phyloP scores from a whole-genome alignment of 106 monocot species.

The Iris macrosiphon region DNA sequence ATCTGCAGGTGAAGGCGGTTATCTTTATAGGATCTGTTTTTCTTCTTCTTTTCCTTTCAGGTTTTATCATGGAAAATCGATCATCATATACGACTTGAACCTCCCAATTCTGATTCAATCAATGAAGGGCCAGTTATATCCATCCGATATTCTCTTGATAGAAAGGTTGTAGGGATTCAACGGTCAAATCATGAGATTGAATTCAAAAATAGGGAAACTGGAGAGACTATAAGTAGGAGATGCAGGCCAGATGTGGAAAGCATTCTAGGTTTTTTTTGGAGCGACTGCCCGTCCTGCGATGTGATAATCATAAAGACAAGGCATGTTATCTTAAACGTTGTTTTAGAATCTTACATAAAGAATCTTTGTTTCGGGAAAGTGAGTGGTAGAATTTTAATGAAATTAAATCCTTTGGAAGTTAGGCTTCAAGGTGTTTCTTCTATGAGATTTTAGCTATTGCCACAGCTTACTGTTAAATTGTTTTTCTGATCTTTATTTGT shows the following conservation, averaged over 20 bases:
- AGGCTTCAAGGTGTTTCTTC: too few relatives aligned
- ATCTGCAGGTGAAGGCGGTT: too few relatives aligned
- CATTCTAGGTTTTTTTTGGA: slow-evolving; percentile 90
- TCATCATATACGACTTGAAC: slow-evolving; percentile 34
- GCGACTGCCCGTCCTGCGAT: slow-evolving; percentile 81
- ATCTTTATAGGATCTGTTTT: too few relatives aligned
- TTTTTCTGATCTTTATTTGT: too few relatives aligned
- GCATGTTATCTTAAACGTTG: slow-evolving; percentile 11
- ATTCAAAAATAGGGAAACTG: slow-evolving; percentile 76
- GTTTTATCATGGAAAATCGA: slow-evolving; percentile 81
- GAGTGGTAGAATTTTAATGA: too few relatives aligned
- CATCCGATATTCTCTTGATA: slow-evolving; percentile 73
- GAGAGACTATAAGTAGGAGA: slow-evolving; percentile 42
- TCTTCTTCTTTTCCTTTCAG: slow-evolving; percentile 38
- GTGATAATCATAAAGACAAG: slow-evolving; percentile 74
- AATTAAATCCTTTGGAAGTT: too few relatives aligned
- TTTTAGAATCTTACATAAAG: too few relatives aligned
- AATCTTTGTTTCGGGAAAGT: too few relatives aligned
- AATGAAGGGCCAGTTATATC: slow-evolving; percentile 61
- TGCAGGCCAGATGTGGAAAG: slow-evolving; percentile 63
- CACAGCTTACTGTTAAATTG: too few relatives aligned
- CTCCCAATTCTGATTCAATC: slow-evolving; percentile 74
- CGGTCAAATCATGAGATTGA: slow-evolving; percentile 70
- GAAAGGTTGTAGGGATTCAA: slow-evolving; percentile 69
- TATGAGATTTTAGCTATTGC: too few relatives aligned